Percentiles rank a stretch among this genome's conserved stretches.
Evolutionary conservation across 148 eudicot species (phyloP).

Genomic region (Dianthus caryophyllus): DNA sequence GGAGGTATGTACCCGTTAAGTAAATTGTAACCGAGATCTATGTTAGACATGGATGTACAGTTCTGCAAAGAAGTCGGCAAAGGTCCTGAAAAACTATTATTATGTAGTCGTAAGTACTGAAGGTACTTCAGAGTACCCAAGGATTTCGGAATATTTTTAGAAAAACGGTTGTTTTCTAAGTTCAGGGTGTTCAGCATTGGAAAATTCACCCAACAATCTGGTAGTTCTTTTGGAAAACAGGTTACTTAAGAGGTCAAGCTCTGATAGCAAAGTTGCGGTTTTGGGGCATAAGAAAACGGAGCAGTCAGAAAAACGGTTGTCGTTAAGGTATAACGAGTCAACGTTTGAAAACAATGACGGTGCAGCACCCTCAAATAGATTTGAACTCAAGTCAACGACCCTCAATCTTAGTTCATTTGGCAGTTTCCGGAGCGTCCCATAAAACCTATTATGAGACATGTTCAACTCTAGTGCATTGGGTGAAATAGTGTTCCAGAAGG

Average conservation of each 20-base stretch:
- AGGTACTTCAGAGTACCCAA: slow-evolving; percentile 1
- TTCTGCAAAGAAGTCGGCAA: slow-evolving; percentile 7
- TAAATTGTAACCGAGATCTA: slow-evolving; percentile 16
- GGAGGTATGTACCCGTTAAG: slow-evolving; percentile 7
- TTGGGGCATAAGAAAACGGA: slow-evolving; percentile 9
- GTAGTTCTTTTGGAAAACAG: slow-evolving; percentile 15
- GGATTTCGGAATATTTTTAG: slow-evolving; percentile 12
- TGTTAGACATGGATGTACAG: background rate
- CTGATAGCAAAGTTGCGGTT: background rate
- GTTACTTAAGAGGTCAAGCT: slow-evolving; percentile 13
- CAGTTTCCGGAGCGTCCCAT: slow-evolving; percentile 10
- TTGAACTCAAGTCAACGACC: slow-evolving; percentile 17
- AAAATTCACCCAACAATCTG: slow-evolving; percentile 18
- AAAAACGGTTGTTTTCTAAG: slow-evolving; percentile 17
- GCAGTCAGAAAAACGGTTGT: slow-evolving; percentile 15
- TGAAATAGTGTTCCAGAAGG: slow-evolving; percentile 14
- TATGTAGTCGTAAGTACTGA: slow-evolving; percentile 2
- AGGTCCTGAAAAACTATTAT: slow-evolving; percentile 19
- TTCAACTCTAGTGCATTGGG: background rate
- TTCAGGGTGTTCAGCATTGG: background rate
- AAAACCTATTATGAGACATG: slow-evolving; percentile 7
- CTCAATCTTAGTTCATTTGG: background rate
- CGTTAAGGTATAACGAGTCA: background rate
- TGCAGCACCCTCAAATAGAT: slow-evolving; percentile 9
- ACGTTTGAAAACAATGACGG: slow-evolving; percentile 1